Base-by-base conservation (phyloP, 805 yeast genomes). In the Pichia paraexigua region DNA sequence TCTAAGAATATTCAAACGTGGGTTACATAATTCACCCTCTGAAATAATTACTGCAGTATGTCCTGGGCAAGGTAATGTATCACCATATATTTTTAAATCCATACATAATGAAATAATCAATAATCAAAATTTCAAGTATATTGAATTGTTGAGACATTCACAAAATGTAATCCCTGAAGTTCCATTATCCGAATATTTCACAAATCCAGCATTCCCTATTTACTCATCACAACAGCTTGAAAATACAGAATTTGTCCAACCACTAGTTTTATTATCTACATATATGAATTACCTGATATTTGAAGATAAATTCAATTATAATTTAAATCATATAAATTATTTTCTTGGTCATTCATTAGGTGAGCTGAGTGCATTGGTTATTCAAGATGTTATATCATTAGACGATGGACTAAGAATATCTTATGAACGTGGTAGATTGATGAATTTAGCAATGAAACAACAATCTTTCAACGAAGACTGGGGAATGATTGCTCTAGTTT, bases 261-360 rank as follows among this genome's bases (percentile, higher is more conserved):
- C 58, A 5, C 37, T 56, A 8, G 50, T 56, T 27, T 25, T 56
- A 30, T 42, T 56, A 24, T 45, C 64, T 1, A 60, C 69, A 10
- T 58, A 53, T 48, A 43, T 69, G 11, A 56, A 58, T 7, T 54
- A 60, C n/a, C n/a, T 49, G 46, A 11, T 43, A 57, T 9, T 48
- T 58, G 27, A 55, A 53, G 48, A 52, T 51, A 9, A 45, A 46
- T n/a, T 54, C 21, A 41, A 47, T 55, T 48, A 62, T 60, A 11
- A 37, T 60, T 8, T 66, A 17, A 41, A 53, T 15, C 27, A 24
- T 8, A 49, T 60, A 1, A 61, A 65, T 44, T 62, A 56, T 47
- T 53, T 60, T 35, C 40, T 69, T 11, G 73, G 73, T 11, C 73
- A 69, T 52, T 68, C 72, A 7, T 49, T 69, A 24, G 73, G 73